Conservation (phyloP, 345 rosid species). For the Dipteronia dyeriana region DNA sequence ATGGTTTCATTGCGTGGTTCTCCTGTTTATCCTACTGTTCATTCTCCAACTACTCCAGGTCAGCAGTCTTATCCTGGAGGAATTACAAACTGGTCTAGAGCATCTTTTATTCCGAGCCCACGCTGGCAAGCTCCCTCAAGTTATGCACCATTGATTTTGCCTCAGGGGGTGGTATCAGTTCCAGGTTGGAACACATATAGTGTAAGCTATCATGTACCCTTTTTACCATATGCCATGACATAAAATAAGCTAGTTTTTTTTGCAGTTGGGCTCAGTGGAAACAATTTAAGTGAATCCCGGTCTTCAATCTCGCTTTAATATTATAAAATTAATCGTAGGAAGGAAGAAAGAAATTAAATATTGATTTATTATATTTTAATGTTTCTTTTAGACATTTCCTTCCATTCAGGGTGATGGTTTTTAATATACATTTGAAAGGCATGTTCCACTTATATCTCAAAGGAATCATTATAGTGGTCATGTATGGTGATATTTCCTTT, state of each 20-base stretch:
- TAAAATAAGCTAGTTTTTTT: not conserved
- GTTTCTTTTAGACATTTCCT: not conserved
- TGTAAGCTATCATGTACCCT: slow-evolving; percentile 45
- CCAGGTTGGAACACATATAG: slow-evolving; percentile 93
- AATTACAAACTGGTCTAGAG: slow-evolving; percentile 76
- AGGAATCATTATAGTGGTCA: not conserved
- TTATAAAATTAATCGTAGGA: not conserved
- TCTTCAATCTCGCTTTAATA: not conserved
- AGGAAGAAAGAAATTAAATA: not conserved
- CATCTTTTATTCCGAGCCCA: slow-evolving; percentile 88
- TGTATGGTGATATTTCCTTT: not conserved
- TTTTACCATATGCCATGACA: slow-evolving; percentile 1
- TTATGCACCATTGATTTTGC: slow-evolving; percentile 73
- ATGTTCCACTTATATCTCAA: not conserved
- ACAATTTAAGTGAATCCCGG: slow-evolving; percentile 5
- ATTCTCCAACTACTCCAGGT: slow-evolving; percentile 69
- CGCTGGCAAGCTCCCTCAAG: slow-evolving; percentile 97
- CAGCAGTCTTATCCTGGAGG: slow-evolving; percentile 79
- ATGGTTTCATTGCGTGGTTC: slow-evolving; percentile 77
- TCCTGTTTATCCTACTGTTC: slow-evolving; percentile 69
- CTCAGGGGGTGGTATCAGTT: slow-evolving; percentile 89
- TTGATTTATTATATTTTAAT: not conserved
- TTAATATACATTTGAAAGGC: not conserved
- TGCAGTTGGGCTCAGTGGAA: not conserved
- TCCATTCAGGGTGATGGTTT: not conserved